A percentile compares a stretch with the other conserved stretches of the same genome.
Conservation (phyloP, 495 filamentous ascomycete species). For the Diplogelasinospora grovesii region DNA sequence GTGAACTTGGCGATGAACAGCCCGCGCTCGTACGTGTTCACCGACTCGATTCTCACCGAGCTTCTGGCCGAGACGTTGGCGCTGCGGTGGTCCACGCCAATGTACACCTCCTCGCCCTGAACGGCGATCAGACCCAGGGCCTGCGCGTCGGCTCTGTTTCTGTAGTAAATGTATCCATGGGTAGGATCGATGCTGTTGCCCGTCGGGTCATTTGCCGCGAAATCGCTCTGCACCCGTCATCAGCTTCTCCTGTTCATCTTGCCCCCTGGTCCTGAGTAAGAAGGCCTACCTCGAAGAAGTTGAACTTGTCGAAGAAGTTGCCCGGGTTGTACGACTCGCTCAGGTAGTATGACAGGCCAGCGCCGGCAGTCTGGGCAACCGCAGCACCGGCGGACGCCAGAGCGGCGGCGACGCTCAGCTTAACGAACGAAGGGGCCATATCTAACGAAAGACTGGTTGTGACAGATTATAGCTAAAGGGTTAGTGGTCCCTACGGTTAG, state of each 20-base stretch:
- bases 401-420: constrained; percentile 34
- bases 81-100: constrained; percentile 39
- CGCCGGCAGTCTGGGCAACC: constrained; percentile 13
- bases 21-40: constrained; percentile 56
- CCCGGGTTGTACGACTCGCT: constrained; percentile 36
- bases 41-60: constrained; percentile 62
- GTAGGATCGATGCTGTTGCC: constrained; percentile 56
- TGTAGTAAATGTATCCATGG: constrained; percentile 60
- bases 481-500: constrained; percentile 22
- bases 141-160: constrained; percentile 45
- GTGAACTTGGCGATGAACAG: constrained; percentile 64
- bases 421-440: constrained; percentile 39
- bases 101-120: constrained; percentile 37
- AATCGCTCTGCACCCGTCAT: constrained; percentile 5
- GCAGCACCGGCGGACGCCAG: constrained; percentile 27
- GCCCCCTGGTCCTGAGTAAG: neutral
- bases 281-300: constrained; percentile 38
- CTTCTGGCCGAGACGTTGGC: constrained; percentile 45
- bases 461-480: constrained; percentile 3
- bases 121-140: constrained; percentile 47
- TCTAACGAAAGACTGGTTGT: constrained; percentile 15
- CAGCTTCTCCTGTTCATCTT: neutral
- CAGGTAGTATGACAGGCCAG: constrained; percentile 29
- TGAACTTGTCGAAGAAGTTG: constrained; percentile 50
- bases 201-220: constrained; percentile 9